A percentile compares a stretch with the other conserved stretches of the same genome.
These are phyloP conservation scores for Microstroma glucosiphilum DNA, from an alignment of 1,284 basidiomycete species.

Conservation along the genomic window DNA sequence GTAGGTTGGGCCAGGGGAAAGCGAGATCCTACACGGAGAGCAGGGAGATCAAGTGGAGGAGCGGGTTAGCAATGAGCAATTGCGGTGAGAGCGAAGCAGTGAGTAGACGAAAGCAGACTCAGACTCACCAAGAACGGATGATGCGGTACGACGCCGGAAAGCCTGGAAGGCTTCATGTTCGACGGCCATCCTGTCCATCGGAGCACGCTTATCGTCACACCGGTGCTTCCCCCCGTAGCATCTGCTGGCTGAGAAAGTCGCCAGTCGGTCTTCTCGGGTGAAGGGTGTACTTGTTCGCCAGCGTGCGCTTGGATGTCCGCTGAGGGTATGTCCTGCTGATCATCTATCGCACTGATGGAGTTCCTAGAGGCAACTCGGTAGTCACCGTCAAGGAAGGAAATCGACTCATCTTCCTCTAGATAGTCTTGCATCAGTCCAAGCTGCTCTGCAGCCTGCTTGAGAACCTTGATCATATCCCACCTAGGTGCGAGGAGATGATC, in stretches of 20 bases:
- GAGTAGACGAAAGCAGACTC: background rate
- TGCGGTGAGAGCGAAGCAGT: too few relatives aligned
- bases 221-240: background rate
- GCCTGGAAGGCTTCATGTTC: background rate
- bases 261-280: too few relatives aligned
- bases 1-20: slow-evolving; percentile 1
- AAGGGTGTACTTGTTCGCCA: too few relatives aligned
- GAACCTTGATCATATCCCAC: slow-evolving; percentile 2
- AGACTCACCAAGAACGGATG: slow-evolving; percentile 1
- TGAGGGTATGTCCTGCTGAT: background rate
- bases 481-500: slow-evolving; percentile 1
- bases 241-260: too few relatives aligned
- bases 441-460: background rate
- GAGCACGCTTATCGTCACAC: background rate
- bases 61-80: background rate
- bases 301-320: too few relatives aligned
- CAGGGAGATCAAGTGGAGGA: background rate
- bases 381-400: slow-evolving; percentile 4
- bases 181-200: background rate
- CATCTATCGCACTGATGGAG: background rate
- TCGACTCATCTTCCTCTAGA: background rate
- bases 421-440: slow-evolving; percentile 3
- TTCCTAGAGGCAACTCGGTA: background rate
- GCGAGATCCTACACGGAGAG: background rate
- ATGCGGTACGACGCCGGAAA: background rate